Percentiles rank a stretch among this genome's conserved stretches.
phyloP scores from a whole-genome alignment of 495 filamentous ascomycete genomes.

The Hyaloscypha bicolor region DNA sequence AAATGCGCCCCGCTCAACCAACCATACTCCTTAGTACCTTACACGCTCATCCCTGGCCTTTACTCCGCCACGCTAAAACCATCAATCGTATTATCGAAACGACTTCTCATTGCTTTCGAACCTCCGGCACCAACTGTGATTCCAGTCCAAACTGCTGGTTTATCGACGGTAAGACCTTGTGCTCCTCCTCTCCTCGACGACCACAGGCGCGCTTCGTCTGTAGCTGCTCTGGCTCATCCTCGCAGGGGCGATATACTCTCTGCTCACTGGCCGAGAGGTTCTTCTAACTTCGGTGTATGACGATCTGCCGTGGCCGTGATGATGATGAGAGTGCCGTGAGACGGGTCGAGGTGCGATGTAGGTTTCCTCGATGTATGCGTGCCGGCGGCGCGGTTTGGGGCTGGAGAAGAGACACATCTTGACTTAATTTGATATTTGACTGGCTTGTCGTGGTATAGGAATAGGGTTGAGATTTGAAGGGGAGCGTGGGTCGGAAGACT shows the following conservation, averaged over 20 bases:
- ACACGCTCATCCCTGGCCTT: no score
- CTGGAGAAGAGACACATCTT: slow-evolving; percentile 31
- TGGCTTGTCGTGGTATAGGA: not conserved
- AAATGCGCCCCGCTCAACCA: no score
- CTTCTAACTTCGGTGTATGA: slow-evolving; percentile 29
- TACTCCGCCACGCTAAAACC: no score
- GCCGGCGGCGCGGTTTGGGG: slow-evolving; percentile 15
- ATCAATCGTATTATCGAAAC: no score
- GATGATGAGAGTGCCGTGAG: slow-evolving; percentile 25
- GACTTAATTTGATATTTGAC: not conserved
- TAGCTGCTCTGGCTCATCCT: slow-evolving; percentile 33
- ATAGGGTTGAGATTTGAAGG: not conserved
- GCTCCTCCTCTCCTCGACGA: slow-evolving; percentile 26
- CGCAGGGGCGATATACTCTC: slow-evolving; percentile 6
- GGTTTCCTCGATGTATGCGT: slow-evolving; percentile 25
- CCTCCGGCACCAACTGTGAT: no score
- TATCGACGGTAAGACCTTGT: slow-evolving; percentile 20
- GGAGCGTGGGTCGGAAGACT: no score
- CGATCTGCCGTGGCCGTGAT: slow-evolving; percentile 9
- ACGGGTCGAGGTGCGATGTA: slow-evolving; percentile 29
- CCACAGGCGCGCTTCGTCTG: slow-evolving; percentile 23
- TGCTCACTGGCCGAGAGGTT: slow-evolving; percentile 16
- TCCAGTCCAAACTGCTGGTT: not conserved
- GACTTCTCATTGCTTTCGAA: no score
- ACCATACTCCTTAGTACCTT: no score